Evolutionary conservation across 2,329 filamentous ascomycete species (phyloP).

Genomic region (Sarocladium brachiariae): DNA sequence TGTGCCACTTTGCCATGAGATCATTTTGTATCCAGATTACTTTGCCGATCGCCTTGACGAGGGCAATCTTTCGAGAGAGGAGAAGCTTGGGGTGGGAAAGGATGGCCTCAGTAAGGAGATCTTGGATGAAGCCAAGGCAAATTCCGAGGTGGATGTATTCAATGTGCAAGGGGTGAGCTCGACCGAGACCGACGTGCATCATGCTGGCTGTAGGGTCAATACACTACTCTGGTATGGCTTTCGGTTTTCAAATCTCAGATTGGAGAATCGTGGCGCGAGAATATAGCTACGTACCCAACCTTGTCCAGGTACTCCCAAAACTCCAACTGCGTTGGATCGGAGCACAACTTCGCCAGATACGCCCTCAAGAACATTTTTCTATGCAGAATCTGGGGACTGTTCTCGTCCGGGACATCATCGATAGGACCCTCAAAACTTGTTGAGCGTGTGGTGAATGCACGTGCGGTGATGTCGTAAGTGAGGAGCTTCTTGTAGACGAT

Average conservation of each 20-base stretch:
- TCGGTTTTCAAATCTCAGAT: too few relatives aligned
- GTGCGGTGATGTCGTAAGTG: constrained; percentile 74
- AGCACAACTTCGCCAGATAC: constrained; percentile 68
- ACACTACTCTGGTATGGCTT: too few relatives aligned
- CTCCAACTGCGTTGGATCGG: constrained; percentile 66
- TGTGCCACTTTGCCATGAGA: constrained; percentile 77
- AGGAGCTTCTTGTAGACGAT: constrained; percentile 79
- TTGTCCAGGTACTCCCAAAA: constrained; percentile 84
- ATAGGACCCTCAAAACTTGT: constrained; percentile 61
- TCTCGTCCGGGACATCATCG: constrained; percentile 56
- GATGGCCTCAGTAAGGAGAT: constrained; percentile 70
- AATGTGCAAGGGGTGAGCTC: constrained; percentile 65
- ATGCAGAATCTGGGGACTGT: constrained; percentile 67
- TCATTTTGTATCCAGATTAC: constrained; percentile 88
- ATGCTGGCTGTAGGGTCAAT: constrained; percentile 35
- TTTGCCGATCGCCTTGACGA: constrained; percentile 71
- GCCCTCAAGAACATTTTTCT: constrained; percentile 73
- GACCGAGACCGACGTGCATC: constrained; percentile 75
- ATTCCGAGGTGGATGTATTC: constrained; percentile 75
- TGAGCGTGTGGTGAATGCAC: constrained; percentile 60
- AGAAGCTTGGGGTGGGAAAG: constrained; percentile 62
- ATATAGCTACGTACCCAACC: constrained; percentile 51
- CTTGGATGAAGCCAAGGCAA: constrained; percentile 68
- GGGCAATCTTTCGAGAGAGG: constrained; percentile 61
- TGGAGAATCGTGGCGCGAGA: too few relatives aligned